Base-by-base conservation (phyloP, 169 alveolate genomes). In the Plasmodium inui region DNA sequence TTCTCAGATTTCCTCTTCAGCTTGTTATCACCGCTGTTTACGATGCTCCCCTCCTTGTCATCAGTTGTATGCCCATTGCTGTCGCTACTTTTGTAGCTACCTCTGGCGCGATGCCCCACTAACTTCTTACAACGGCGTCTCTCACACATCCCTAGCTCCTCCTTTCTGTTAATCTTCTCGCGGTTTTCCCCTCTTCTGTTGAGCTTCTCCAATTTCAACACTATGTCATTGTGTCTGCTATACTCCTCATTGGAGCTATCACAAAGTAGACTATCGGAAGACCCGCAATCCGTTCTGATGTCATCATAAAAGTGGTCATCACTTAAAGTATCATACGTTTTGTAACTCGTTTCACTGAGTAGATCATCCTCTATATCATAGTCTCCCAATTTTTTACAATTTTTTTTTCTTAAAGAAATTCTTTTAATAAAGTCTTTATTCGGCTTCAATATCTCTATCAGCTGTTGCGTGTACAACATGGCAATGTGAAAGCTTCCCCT, bases 251-350 rank as follows among this genome's bases (percentile, higher is more conserved):
- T 61, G 28, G 94, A 89, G 14, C 73, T 80, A 22, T 89, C 94
- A 79, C 94, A 89, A 80, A 89, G 82, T 39, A 89, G 73, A 32
- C 94, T 89, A 67, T 79, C 94, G 9, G 94, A 89, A 5, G 94
- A 89, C 70, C 82, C 83, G 53, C 37, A 79, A 22, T 89, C 90
- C 26, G 90, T 89, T 79, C 50, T 57, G 28, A 80, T 89, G n/a
- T 89, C 85, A 79, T 89, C 90, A 61, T 89, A 89, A 79, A 28
- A 89, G 22, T 79, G 89, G 71, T 89, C 79, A 89, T 89, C 94
- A 67, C 94, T 89, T 79, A 89, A 22, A 2, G 90, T 78, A n/a
- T 89, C 39, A 79, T 89, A 61, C 17, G 94, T 44, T 89, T 89
- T 78, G 39, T 61, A 79, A 32, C 90, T 89, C 26, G 74, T 61